phyloP scores from a whole-genome alignment of 495 filamentous ascomycete genomes.

The Bombardia bombarda region DNA sequence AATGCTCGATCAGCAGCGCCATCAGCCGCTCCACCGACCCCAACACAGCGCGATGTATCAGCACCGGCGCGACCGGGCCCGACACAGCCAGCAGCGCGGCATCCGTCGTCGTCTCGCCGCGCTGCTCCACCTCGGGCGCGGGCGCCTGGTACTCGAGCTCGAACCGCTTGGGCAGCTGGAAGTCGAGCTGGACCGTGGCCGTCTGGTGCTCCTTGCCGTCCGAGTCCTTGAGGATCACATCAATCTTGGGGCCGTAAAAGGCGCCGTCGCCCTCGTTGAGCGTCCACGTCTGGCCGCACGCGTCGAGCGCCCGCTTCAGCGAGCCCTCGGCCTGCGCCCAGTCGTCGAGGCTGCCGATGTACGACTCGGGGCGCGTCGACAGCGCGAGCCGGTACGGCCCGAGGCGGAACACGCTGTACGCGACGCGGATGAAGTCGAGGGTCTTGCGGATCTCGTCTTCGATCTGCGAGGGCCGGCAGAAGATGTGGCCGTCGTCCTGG shows the following conservation, averaged over 20 bases:
- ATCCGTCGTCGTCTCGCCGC: conserved; percentile 39
- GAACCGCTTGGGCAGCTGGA: conserved; percentile 84
- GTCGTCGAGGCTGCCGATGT: conserved; percentile 69
- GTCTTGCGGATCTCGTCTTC: conserved; percentile 70
- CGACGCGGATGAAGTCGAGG: conserved; percentile 70
- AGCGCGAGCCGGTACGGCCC: conserved; percentile 68
- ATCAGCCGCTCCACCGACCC: conserved; percentile 83
- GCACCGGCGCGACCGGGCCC: conserved; percentile 63
- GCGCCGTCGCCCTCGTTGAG: conserved; percentile 79
- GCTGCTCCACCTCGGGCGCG: conserved; percentile 59
- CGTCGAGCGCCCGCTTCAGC: conserved; percentile 59
- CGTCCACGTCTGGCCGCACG: conserved; percentile 57
- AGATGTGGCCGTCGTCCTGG: conserved; percentile 94
- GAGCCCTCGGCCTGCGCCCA: conserved; percentile 78
- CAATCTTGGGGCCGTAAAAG: conserved; percentile 95
- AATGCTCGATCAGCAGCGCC: conserved; percentile 79
- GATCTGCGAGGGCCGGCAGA: conserved; percentile 80
- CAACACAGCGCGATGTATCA: conserved; percentile 83
- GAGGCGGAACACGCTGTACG: conserved; percentile 68
- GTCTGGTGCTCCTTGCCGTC: conserved; percentile 88
- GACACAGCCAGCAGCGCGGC: conserved; percentile 31
- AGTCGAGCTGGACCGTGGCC: conserved; percentile 88
- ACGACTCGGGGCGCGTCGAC: conserved; percentile 75
- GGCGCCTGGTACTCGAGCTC: conserved; percentile 67
- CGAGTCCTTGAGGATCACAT: conserved; percentile 74